Conservation (phyloP, 164 flowering plant genomes). For the Kalanchoe fedtschenkoi region DNA sequence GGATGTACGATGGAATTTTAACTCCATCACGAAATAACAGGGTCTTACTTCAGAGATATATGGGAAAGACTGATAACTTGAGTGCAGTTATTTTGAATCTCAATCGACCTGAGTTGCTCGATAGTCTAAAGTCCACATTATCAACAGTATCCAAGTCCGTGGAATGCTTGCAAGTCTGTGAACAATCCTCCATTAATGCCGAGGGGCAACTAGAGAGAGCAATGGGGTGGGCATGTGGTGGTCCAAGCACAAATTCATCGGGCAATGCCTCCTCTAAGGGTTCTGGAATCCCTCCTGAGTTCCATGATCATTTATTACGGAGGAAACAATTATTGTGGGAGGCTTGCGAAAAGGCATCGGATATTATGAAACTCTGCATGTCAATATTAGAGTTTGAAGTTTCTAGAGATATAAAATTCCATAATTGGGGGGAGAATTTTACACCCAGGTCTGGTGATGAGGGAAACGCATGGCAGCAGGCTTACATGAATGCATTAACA, state of each 20-base stretch:
- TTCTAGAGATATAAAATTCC: conserved; percentile 75
- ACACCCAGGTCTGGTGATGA: conserved; percentile 36
- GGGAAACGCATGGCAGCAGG: conserved; percentile 80
- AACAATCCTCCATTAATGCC: conserved; percentile 58
- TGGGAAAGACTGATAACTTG: conserved; percentile 37
- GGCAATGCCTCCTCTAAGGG: conserved; percentile 40
- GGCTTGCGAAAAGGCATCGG: conserved; percentile 64
- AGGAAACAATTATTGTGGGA: conserved; percentile 59
- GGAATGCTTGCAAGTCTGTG: conserved; percentile 71
- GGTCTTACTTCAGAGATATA: conserved; percentile 34
- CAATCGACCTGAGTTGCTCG: conserved; percentile 60
- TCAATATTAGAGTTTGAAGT: conserved; percentile 87
- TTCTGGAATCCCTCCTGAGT: conserved; percentile 83
- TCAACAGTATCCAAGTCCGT: conserved; percentile 52
- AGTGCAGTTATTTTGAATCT: conserved; percentile 42
- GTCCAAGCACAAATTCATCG: conserved; percentile 42
- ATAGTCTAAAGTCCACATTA: conserved; percentile 46
- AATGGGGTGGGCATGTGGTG: conserved; percentile 99
- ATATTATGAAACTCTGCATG: conserved; percentile 55
- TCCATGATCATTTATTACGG: conserved; percentile 69
- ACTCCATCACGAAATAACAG: conserved; percentile 35
- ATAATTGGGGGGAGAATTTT: conserved; percentile 34
- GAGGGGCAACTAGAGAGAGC: conserved; percentile 98
- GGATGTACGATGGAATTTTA: conserved; percentile 53
- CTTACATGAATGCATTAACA: conserved; percentile 54